A percentile compares a stretch with the other conserved stretches of the same genome.
These are phyloP conservation scores for Coemansia sp. DNA, from an alignment of 192 early-diverging fungal species.

Conservation along the genomic window DNA sequence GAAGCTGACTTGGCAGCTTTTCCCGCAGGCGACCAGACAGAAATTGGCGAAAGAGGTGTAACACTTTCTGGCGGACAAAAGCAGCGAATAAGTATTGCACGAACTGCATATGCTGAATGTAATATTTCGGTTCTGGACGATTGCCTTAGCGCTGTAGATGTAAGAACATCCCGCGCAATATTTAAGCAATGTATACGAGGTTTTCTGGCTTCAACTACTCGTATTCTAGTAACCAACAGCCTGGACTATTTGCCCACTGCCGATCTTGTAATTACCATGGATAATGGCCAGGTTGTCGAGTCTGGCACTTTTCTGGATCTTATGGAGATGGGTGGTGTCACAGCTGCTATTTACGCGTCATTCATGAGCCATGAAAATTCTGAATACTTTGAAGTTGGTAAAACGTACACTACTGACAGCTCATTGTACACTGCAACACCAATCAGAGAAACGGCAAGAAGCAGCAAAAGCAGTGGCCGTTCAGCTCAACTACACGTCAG, in stretches of 20 bases:
- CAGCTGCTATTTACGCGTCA: constrained; percentile 39
- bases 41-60: constrained; percentile 67
- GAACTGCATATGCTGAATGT: constrained; percentile 73
- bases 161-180: constrained; percentile 49
- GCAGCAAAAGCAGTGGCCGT: background rate
- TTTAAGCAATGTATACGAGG: constrained; percentile 54
- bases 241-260: constrained; percentile 50
- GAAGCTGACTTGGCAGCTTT: constrained; percentile 65
- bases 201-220: constrained; percentile 56
- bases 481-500: background rate
- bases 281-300: constrained; percentile 54
- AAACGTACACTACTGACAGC: constrained; percentile 28
- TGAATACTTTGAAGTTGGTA: background rate
- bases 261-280: constrained; percentile 54
- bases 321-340: constrained; percentile 40
- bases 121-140: constrained; percentile 81
- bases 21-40: constrained; percentile 68
- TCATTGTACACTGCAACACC: constrained; percentile 39
- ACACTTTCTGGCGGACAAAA: constrained; percentile 72
- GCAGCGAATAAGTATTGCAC: constrained; percentile 74
- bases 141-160: constrained; percentile 63
- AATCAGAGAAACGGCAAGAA: constrained; percentile 14
- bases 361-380: constrained; percentile 29
- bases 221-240: constrained; percentile 61
- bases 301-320: constrained; percentile 57